These are phyloP conservation scores for Phytophthora meadii DNA, from an alignment of 352 stramenopile genomes.

Conservation along the genomic window DNA sequence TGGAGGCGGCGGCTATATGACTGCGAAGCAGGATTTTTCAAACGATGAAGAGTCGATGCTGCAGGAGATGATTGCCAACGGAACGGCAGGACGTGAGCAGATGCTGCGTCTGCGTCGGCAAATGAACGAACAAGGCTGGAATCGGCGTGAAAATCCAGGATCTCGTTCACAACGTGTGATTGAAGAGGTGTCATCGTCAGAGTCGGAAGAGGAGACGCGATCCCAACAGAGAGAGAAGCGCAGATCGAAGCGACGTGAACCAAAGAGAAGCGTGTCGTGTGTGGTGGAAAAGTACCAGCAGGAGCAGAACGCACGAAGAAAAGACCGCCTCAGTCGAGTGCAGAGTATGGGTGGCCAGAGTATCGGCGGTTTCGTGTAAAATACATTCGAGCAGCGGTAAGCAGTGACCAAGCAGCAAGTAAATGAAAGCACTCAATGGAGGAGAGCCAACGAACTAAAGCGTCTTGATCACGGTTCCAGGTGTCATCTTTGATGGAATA, in stretches of 20 bases:
- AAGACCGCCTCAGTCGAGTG: conserved; percentile 56
- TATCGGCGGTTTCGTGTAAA: conserved; percentile 64
- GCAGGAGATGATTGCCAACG: conserved; percentile 83
- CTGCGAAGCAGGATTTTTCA: conserved; percentile 64
- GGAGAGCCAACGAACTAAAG: neutral
- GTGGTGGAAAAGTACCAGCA: conserved; percentile 61
- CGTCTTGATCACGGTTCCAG: conserved; percentile 2
- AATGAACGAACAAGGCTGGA: conserved; percentile 67
- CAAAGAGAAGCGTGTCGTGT: conserved; percentile 39
- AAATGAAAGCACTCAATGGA: conserved; percentile 18
- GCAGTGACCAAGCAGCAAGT: conserved; percentile 21
- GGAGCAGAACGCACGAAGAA: conserved; percentile 57
- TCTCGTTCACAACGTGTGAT: conserved; percentile 36
- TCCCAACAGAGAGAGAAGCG: conserved; percentile 28
- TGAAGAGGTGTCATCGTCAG: conserved; percentile 52
- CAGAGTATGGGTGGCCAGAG: conserved; percentile 40
- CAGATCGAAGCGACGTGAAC: conserved; percentile 38
- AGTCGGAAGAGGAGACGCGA: conserved; percentile 56
- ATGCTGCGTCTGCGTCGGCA: conserved; percentile 73
- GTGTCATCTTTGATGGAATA: conserved; percentile 30
- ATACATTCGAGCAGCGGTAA: conserved; percentile 30
- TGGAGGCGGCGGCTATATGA: conserved; percentile 58
- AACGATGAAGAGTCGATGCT: conserved; percentile 78
- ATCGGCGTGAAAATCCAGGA: conserved; percentile 54
- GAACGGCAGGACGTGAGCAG: conserved; percentile 71